Base-by-base conservation (phyloP, 805 yeast genomes). In the Metschnikowia cubensis region DNA sequence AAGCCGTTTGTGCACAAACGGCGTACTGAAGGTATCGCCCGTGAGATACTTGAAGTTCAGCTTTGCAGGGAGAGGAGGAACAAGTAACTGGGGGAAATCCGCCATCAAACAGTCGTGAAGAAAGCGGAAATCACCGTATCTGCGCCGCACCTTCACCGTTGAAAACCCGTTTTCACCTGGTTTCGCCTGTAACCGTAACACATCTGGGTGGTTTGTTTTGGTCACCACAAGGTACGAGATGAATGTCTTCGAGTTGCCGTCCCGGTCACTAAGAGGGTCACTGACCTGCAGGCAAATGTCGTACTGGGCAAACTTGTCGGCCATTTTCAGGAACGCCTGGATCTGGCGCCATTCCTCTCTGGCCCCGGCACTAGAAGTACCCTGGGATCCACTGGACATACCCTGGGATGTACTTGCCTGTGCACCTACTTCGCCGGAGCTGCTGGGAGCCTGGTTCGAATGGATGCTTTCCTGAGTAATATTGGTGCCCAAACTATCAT, bases 31-130 rank as follows among this genome's bases (percentile, higher is more conserved):
- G 35, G 98, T 76, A 60, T 92, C 97, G 10, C 99, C 98, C 35
- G 95, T 90, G 47, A 92, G 77, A 67, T 94, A 92, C 65, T 92
- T 96, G 59, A 92, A 74, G 52, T 96, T 81, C 70, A 87, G 88
- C 66, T 90, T 91, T 54, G 92, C 95, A 0, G 99, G 99, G 48
- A 92, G 74, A 13, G 98, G 97, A 0, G 99, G 99, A 0, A 92
- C 81, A 13, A 94, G 81, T 52, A 88, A 76, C 3, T 94, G 87
- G 0, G 97, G 96, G 63, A 75, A 87, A 63, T 91, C 97, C 57
- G 82, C 84, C 45, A 76, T 65, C 48, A 92, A 71, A 50, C 89
- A 83, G 53, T 85, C 87, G 66, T 85, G 87, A 20, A 92, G 75
- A 56, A 85, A 82, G 50, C 85, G 79, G 66, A 92, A 89, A 66